Evolutionary conservation across 208 protist species (phyloP).

Genomic region (Naegleria lovaniensis): DNA sequence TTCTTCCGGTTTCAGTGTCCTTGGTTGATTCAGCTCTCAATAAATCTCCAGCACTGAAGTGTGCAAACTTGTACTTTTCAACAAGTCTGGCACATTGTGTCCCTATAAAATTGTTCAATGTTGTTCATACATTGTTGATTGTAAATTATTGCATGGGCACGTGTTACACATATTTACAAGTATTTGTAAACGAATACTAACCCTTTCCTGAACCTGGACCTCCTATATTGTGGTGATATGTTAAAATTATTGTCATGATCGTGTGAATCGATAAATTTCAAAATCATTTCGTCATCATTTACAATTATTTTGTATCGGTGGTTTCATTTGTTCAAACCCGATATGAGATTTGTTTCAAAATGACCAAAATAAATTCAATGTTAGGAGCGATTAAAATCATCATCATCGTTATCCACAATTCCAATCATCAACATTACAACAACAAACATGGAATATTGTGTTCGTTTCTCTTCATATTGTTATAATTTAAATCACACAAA

Average conservation of each 20-base stretch:
- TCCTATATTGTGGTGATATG: neutral
- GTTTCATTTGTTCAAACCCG: no score
- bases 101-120: conserved; percentile 61
- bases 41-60: conserved; percentile 39
- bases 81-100: conserved; percentile 72
- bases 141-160: no score
- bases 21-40: conserved; percentile 2
- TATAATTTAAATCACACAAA: neutral
- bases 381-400: no score
- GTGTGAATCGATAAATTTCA: neutral
- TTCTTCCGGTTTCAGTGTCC: conserved; percentile 7
- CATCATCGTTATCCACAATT: no score
- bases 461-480: neutral
- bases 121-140: no score
- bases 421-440: neutral
- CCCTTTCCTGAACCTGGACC: neutral
- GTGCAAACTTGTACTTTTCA: conserved; percentile 63
- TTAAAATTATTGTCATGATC: neutral
- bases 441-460: neutral
- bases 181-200: neutral
- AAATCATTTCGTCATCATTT: neutral
- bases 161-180: no score
- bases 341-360: no score
- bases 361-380: no score
- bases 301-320: no score